Evolutionary conservation across 2,329 filamentous ascomycete genomes (phyloP).

Genomic region (Aureobasidium sp.): DNA sequence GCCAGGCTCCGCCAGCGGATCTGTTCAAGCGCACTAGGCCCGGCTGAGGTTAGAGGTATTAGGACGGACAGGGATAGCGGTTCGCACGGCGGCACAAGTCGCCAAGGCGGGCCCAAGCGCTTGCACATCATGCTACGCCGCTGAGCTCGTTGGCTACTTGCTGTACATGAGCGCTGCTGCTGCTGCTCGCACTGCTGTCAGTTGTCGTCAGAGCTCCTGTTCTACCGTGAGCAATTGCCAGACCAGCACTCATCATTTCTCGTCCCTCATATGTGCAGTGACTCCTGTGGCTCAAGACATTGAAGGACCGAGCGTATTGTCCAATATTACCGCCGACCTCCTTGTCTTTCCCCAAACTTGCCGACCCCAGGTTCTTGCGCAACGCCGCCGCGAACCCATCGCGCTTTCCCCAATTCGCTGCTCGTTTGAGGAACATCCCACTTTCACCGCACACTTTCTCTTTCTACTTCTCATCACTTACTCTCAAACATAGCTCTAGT

Average conservation of each 20-base stretch:
- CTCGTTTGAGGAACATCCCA: constrained; percentile 6
- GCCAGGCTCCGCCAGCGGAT: constrained; percentile 10
- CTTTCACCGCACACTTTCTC: neutral
- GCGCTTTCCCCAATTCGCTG: constrained; percentile 6
- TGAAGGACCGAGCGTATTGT: constrained; percentile 1
- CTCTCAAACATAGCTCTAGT: neutral
- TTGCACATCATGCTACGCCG: constrained; percentile 15
- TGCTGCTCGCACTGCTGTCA: constrained; percentile 4
- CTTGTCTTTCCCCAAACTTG: constrained; percentile 13
- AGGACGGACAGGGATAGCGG: constrained; percentile 12
- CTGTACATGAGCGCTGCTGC: constrained; percentile 7
- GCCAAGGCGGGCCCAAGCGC: constrained; percentile 11
- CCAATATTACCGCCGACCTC: constrained; percentile 12
- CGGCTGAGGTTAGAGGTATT: neutral
- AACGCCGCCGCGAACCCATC: constrained; percentile 11
- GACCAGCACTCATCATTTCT: neutral
- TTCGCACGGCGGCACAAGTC: constrained; percentile 11
- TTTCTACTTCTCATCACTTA: neutral
- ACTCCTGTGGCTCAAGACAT: constrained; percentile 7
- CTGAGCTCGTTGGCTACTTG: constrained; percentile 5
- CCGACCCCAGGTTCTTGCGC: constrained; percentile 13
- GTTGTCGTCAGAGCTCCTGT: constrained; percentile 3
- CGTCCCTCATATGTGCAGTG: constrained; percentile 5
- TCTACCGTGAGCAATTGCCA: constrained; percentile 8
- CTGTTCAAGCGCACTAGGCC: constrained; percentile 7